A percentile compares a stretch with the other conserved stretches of the same genome.
phyloP scores from a whole-genome alignment of 2,329 filamentous ascomycete species.

The Remersonia thermophila region DNA sequence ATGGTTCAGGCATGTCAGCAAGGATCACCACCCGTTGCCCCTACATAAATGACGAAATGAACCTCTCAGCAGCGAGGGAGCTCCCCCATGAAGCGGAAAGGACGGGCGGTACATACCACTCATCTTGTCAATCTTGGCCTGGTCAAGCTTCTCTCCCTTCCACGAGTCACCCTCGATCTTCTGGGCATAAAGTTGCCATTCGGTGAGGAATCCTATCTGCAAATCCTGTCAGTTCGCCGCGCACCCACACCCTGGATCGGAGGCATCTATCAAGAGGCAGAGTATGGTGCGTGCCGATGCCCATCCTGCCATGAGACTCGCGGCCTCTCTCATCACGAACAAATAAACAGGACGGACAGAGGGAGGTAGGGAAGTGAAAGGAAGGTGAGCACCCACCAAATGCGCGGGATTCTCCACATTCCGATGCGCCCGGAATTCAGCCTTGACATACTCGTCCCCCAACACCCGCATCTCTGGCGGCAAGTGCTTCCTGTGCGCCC shows the following conservation, averaged over 20 bases:
- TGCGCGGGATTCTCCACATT: constrained; percentile 83
- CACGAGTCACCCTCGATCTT: constrained; percentile 78
- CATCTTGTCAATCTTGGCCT: constrained; percentile 79
- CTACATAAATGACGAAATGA: neutral
- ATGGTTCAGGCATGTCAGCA: constrained; percentile 7
- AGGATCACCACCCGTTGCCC: too few species aligned
- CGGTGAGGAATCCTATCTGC: constrained; percentile 86
- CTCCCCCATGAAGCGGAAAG: too few species aligned
- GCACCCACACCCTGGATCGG: too few species aligned
- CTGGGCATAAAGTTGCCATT: constrained; percentile 95
- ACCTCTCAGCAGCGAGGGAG: too few species aligned
- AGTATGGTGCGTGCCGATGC: too few species aligned
- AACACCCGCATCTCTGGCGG: constrained; percentile 63
- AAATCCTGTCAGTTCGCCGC: too few species aligned
- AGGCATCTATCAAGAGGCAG: too few species aligned
- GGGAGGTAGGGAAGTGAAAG: neutral
- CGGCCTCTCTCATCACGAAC: too few species aligned
- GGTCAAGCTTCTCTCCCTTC: constrained; percentile 75
- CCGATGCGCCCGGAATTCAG: constrained; percentile 77
- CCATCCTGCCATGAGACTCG: too few species aligned
- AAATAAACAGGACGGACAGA: neutral
- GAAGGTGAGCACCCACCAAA: constrained; percentile 53
- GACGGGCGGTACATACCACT: constrained; percentile 55
- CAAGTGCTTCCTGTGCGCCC: constrained; percentile 72
- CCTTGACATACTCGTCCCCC: constrained; percentile 87